These are phyloP conservation scores for Desmodesmus armatus DNA, from an alignment of 139 green algal genomes.

Conservation along the genomic window DNA sequence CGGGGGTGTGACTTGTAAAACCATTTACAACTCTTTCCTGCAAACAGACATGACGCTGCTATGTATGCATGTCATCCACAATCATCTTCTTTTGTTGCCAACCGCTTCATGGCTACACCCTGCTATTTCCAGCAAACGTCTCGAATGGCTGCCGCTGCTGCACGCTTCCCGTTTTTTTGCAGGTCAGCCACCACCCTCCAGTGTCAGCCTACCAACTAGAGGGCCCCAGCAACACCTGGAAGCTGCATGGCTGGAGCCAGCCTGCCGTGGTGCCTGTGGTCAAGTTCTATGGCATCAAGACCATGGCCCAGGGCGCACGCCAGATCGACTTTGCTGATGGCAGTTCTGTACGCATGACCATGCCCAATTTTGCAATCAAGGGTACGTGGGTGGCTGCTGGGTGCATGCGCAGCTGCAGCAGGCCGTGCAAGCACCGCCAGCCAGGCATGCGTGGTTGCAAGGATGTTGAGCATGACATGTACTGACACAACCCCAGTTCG, in stretches of 20 bases:
- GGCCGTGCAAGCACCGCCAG: not conserved
- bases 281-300: slow-evolving; percentile 81
- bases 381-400: not conserved
- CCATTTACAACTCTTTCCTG: too few relatives aligned
- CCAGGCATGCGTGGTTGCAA: too few relatives aligned
- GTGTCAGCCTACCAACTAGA: slow-evolving; percentile 83
- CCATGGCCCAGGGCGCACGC: slow-evolving; percentile 73
- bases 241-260: slow-evolving; percentile 77
- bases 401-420: slow-evolving; percentile 3
- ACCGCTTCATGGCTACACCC: too few relatives aligned
- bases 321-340: slow-evolving; percentile 78
- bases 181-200: slow-evolving; percentile 86
- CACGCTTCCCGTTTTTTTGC: too few relatives aligned
- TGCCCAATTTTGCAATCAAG: slow-evolving; percentile 40
- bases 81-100: too few relatives aligned
- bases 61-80: too few relatives aligned
- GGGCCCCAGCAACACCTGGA: slow-evolving; percentile 76
- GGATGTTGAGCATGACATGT: slow-evolving; percentile 51
- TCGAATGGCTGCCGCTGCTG: too few relatives aligned
- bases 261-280: slow-evolving; percentile 73
- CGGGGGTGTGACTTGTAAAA: too few relatives aligned
- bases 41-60: too few relatives aligned
- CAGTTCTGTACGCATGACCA: slow-evolving; percentile 3
- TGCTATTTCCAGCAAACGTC: too few relatives aligned
- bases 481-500: not conserved